phyloP scores from a whole-genome alignment of 2,329 filamentous ascomycete genomes.

The Ascochyta fabae region DNA sequence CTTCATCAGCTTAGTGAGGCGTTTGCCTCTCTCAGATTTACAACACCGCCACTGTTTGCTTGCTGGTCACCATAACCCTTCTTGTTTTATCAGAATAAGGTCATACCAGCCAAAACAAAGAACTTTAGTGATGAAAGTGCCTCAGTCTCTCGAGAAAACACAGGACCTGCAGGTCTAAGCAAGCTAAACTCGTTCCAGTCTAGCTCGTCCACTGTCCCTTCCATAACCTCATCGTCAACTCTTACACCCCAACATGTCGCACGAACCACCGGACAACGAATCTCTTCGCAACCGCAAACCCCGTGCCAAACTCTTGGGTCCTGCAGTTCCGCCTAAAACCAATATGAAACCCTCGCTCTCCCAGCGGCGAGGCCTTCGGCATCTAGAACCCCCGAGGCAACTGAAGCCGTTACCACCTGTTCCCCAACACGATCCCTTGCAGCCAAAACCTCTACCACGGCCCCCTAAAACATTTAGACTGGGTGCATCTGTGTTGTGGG shows the following conservation, averaged over 20 bases:
- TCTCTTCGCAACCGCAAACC: slow-evolving; percentile 3
- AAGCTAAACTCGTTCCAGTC: background rate
- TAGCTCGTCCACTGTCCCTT: background rate
- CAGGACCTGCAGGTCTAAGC: too few relatives aligned
- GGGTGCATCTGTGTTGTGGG: slow-evolving; percentile 19
- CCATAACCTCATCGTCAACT: background rate
- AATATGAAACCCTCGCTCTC: background rate
- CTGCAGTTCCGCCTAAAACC: slow-evolving; percentile 11
- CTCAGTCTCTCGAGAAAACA: too few relatives aligned
- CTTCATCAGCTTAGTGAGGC: background rate
- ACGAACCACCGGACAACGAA: background rate
- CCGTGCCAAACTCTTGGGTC: background rate
- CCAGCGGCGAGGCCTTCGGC: background rate
- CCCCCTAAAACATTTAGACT: slow-evolving; percentile 9
- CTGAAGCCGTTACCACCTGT: slow-evolving; percentile 24
- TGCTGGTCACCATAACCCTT: background rate
- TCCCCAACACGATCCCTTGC: background rate
- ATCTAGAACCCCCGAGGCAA: background rate
- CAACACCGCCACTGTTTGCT: background rate
- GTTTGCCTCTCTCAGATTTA: background rate
- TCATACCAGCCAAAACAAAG: too few relatives aligned
- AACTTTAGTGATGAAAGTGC: too few relatives aligned
- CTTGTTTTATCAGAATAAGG: too few relatives aligned
- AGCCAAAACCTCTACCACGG: slow-evolving; percentile 22
- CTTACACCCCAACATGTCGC: background rate